Base-by-base conservation (phyloP, 495 filamentous ascomycete species). In the Aspergillus saccharolyticus region DNA sequence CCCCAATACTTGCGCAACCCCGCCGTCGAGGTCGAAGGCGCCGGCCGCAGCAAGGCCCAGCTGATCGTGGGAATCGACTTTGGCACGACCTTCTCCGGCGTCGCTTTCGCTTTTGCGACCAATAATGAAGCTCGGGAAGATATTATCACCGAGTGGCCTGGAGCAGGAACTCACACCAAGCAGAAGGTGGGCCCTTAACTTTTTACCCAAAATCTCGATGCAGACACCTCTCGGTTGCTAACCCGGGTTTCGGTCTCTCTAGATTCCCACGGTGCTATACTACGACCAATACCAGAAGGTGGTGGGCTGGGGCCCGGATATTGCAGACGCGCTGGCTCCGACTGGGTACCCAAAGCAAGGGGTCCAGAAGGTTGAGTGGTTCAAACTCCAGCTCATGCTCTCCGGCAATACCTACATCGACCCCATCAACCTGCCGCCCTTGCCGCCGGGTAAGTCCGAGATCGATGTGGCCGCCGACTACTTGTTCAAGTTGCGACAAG, bases 261-360 rank as follows among this genome's bases (percentile, higher is more conserved):
- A 89, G 87, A 90, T 90, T 58, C 87, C 87, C 15, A 90, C 87
- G 10, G 87, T 90, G 22, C 80, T 90, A 50, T 90, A 90, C 71
- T 90, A 90, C 62, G 87, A 90, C 64, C 86, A 89, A 68, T 87
- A 89, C 69, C 87, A 90, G 66, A 88, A 90, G 63, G 87, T 90
- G 30, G 87, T 90, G 10, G 87, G 87, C 19, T 90, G 87, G 87
- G 87, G 87, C 44, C 87, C 87, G 7, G 87, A 90, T 70, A 90
- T 90, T 58, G 85, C 87, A 25, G 87, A 90, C 65, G 87, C 87
- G 22, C 76, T 90, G 54, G 87, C 87, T 53, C 87, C 88, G 22
- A 90, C 87, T 43, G 87, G 87, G 51, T 90, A 89, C 69, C 87
- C 87, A 14, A 90, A 89, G 66, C 85, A 83, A 53, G 86, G 87